Evolutionary conservation across 257 asterid genomes (phyloP).

Genomic region (Fraxinus excelsior): DNA sequence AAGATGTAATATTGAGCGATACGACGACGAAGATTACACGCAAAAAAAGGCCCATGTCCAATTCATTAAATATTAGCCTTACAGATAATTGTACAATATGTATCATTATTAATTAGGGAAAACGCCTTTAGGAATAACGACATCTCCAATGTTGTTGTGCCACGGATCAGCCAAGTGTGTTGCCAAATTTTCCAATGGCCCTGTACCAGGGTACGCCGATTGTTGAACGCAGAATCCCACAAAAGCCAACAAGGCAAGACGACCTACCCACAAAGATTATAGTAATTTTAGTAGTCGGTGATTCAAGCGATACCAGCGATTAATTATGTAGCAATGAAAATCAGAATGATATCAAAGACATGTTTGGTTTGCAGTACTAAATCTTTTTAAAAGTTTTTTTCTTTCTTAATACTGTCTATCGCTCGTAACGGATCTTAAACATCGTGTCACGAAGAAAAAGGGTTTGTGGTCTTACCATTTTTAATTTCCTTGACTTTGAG

Average conservation of each 20-base stretch:
- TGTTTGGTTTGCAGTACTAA: too few species aligned
- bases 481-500: slow-evolving; percentile 90
- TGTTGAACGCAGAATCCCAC: slow-evolving; percentile 91
- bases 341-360: too few species aligned
- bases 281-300: too few species aligned
- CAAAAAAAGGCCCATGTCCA: neutral
- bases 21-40: neutral
- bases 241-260: slow-evolving; percentile 81
- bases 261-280: slow-evolving; percentile 37
- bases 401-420: too few species aligned
- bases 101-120: slow-evolving; percentile 30
- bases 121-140: slow-evolving; percentile 58
- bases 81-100: neutral
- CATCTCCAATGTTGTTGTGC: slow-evolving; percentile 95
- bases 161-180: slow-evolving; percentile 94
- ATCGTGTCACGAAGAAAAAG: too few species aligned
- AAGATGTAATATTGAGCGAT: neutral
- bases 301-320: too few species aligned
- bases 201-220: slow-evolving; percentile 91
- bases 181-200: slow-evolving; percentile 93
- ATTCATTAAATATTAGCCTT: neutral
- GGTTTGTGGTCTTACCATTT: slow-evolving; percentile 51
- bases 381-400: too few species aligned
- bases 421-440: too few species aligned
- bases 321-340: too few species aligned